phyloP scores from a whole-genome alignment of 208 protist species.

The Acanthamoeba royreba region DNA sequence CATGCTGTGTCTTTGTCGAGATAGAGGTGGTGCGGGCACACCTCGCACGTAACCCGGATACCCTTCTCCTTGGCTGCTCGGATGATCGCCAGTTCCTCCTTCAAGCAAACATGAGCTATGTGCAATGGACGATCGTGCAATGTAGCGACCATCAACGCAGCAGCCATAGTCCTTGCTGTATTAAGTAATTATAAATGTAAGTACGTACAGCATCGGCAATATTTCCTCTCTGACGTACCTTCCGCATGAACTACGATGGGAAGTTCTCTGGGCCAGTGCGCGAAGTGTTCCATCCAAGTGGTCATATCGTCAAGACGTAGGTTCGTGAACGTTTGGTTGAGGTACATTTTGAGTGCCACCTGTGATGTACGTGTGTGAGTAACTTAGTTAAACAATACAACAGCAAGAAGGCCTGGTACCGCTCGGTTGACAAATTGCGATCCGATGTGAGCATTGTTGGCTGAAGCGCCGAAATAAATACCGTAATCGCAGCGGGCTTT shows the following conservation, averaged over 20 bases:
- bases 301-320: conserved; percentile 63
- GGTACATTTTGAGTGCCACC: conserved; percentile 64
- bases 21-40: conserved; percentile 90
- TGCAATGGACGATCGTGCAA: conserved; percentile 78
- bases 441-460: conserved; percentile 44
- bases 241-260: conserved; percentile 69
- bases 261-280: conserved; percentile 46
- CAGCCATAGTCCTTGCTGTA: conserved; percentile 48
- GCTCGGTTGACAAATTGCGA: conserved; percentile 26
- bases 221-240: neutral
- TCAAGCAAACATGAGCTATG: conserved; percentile 88
- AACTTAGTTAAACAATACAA: neutral
- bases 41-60: conserved; percentile 86
- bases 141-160: conserved; percentile 56
- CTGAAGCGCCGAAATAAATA: conserved; percentile 61
- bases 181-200: neutral
- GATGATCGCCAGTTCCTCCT: conserved; percentile 83
- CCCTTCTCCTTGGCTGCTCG: conserved; percentile 73
- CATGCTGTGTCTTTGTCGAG: conserved; percentile 50
- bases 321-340: conserved; percentile 61
- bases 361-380: neutral
- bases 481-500: conserved; percentile 70
- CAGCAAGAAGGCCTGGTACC: neutral
- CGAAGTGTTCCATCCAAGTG: conserved; percentile 65
- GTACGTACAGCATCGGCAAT: neutral